Base-by-base conservation (phyloP, 176 grass and related monocot species). In the Lolium perenne region DNA sequence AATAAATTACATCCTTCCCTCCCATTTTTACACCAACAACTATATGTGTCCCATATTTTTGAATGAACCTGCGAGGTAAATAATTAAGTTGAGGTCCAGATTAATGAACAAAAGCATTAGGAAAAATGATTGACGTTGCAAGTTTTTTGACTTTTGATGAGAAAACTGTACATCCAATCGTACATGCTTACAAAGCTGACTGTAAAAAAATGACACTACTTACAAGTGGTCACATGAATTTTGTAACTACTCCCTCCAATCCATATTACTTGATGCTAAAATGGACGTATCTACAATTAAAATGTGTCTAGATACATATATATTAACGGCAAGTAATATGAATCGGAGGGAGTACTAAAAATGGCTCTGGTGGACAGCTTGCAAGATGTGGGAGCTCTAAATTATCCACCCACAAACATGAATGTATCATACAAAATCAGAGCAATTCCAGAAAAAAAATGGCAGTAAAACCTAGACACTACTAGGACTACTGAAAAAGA, bases 1-100 rank as follows among this genome's bases (percentile, higher is more conserved):
- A 81, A 90, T 85, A 98, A 80, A 98, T 90, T 64, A 95, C 93
- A 91, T 98, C 96, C 83, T 95, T 98, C 86, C 96, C 96, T 38
- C 96, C 96, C 90, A 98, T 95, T 89, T 95, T 95, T 62, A 98
- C 84, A 77, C 96, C 96, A 89, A 91, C 82, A 74, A 98, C 73
- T 89, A 98, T 92, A 90, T 98, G 96, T 57, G 96, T 98, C 81
- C 96, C 96, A 88, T 91, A 98, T 82, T 83, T 95, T 82, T 92
- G 56, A 70, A 98, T 98, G 68, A 98, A 98, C 90, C 94, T 95
- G 88, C 50, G 94, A 76, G 59, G 61, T 68, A 50, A 73, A 89
- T 38, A 86, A 49, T 80, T 87, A 29, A 53, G 32, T 85, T 73
- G 10, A 82, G 60, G 49, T 15, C 17, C 11, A 51, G 23, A 81